Evolutionary conservation across 768 basidiomycete genomes (phyloP).

Genomic region (Pleurotus giganteus): DNA sequence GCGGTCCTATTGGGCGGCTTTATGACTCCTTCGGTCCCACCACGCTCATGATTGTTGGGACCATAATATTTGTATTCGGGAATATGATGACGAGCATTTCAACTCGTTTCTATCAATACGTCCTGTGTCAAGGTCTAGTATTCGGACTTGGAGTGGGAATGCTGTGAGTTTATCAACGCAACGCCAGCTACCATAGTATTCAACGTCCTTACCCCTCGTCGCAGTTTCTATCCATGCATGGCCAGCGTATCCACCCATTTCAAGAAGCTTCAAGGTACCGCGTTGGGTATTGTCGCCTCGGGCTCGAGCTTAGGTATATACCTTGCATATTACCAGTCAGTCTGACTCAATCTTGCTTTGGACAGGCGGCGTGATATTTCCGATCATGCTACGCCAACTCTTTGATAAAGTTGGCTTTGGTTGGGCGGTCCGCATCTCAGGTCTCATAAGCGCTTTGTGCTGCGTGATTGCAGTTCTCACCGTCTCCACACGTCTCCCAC

Average conservation of each 20-base stretch:
- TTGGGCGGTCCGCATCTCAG: conserved; percentile 61
- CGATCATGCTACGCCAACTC: conserved; percentile 58
- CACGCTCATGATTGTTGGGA: conserved; percentile 49
- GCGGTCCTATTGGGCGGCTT: conserved; percentile 55
- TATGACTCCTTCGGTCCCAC: conserved; percentile 64
- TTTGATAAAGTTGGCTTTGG: conserved; percentile 56
- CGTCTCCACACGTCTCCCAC: conserved; percentile 34
- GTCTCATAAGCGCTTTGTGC: conserved; percentile 45
- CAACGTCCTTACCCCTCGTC: conserved; percentile 6
- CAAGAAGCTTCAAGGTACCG: conserved; percentile 61
- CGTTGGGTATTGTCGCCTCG: conserved; percentile 66
- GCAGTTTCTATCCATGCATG: conserved; percentile 69
- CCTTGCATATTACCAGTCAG: not conserved
- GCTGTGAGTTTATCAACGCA: conserved; percentile 40
- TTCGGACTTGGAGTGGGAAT: conserved; percentile 67
- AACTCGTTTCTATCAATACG: conserved; percentile 55
- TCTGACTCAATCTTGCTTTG: conserved; percentile 4
- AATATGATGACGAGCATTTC: conserved; percentile 63
- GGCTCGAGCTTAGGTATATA: conserved; percentile 64
- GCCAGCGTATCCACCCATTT: conserved; percentile 69
- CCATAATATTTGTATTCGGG: conserved; percentile 44
- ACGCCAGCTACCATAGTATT: no score
- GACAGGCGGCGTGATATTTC: conserved; percentile 67
- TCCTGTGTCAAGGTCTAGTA: conserved; percentile 60
- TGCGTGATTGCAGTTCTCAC: conserved; percentile 46